These are phyloP conservation scores for Sorghum bicolor DNA, from an alignment of 176 grass and related monocot species.

Conservation along the genomic window DNA sequence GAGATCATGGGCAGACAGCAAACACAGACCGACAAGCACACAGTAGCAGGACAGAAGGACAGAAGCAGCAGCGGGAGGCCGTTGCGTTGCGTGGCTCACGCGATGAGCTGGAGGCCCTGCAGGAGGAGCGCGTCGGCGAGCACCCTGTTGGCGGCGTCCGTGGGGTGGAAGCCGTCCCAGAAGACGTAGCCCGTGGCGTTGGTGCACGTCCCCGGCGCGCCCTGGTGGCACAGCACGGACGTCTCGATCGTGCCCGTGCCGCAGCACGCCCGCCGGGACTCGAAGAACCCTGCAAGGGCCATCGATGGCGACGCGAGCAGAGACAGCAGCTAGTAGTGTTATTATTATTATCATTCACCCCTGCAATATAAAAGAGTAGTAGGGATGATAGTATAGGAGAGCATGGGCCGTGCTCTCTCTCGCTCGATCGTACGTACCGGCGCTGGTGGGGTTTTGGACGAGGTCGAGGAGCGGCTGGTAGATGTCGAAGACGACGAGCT, in stretches of 20 bases:
- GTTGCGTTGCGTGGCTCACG: neutral
- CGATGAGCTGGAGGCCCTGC: slow-evolving; percentile 79
- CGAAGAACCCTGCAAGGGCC: slow-evolving; percentile 60
- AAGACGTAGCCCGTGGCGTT: slow-evolving; percentile 91
- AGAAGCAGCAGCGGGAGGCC: no score
- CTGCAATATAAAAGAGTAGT: no score
- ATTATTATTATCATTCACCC: neutral
- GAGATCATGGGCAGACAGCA: neutral
- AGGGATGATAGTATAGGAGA: no score
- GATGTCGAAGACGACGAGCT: slow-evolving; percentile 88
- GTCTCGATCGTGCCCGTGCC: slow-evolving; percentile 94
- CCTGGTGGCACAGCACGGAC: slow-evolving; percentile 71
- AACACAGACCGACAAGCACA: neutral
- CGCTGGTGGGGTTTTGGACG: slow-evolving; percentile 51
- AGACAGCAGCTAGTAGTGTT: no score
- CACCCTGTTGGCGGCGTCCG: slow-evolving; percentile 87
- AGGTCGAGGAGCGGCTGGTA: slow-evolving; percentile 83
- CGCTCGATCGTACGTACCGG: slow-evolving; percentile 24
- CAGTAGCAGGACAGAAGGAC: neutral
- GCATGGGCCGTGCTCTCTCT: neutral
- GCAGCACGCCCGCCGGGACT: slow-evolving; percentile 69
- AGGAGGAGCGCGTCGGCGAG: slow-evolving; percentile 64
- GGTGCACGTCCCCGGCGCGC: slow-evolving; percentile 64
- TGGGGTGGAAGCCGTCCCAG: slow-evolving; percentile 97
- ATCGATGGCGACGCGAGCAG: neutral